Evolutionary conservation across 306 rosid species (phyloP).

Genomic region (Glycine tomentella): DNA sequence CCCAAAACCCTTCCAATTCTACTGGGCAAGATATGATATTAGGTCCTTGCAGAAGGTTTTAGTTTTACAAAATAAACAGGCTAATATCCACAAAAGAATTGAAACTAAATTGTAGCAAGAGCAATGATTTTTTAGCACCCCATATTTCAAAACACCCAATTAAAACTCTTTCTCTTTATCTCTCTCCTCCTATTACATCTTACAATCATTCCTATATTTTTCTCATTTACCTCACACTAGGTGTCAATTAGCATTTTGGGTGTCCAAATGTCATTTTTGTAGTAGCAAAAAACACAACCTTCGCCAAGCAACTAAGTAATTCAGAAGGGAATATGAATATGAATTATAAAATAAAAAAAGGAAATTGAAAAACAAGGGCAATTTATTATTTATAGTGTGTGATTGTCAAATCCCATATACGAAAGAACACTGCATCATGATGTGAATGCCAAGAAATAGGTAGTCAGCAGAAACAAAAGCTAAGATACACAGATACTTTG

Average conservation of each 20-base stretch:
- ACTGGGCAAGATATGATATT: background rate
- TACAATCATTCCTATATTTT: no score
- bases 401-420: background rate
- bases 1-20: background rate
- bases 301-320: conserved; percentile 15
- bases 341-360: background rate
- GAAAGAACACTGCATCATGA: background rate
- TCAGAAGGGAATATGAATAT: background rate
- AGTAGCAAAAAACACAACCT: background rate
- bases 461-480: background rate
- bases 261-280: no score
- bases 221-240: no score
- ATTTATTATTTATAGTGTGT: background rate
- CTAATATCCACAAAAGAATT: conserved; percentile 15
- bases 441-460: conserved; percentile 6
- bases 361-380: background rate
- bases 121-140: no score
- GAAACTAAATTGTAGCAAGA: conserved; percentile 8
- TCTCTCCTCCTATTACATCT: no score
- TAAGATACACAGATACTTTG: background rate
- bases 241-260: no score
- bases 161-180: no score
- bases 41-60: conserved; percentile 24
- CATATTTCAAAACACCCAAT: no score
- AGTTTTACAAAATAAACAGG: conserved; percentile 7